These are phyloP conservation scores for Amanita phalloides DNA, from an alignment of 768 basidiomycete species.

Conservation along the genomic window DNA sequence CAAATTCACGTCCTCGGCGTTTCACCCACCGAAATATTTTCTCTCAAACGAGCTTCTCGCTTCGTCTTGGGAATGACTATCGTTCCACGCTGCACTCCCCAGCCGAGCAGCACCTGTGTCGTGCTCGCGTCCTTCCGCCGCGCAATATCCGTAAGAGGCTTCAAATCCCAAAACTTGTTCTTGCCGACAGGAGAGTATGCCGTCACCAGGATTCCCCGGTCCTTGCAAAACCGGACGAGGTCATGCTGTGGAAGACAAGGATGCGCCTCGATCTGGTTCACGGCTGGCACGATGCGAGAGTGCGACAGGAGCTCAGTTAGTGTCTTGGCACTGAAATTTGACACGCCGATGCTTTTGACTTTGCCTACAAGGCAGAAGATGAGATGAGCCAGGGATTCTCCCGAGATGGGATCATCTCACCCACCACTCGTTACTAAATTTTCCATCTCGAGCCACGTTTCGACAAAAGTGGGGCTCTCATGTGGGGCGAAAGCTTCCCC, in stretches of 20 bases:
- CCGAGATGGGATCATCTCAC: constrained; percentile 6
- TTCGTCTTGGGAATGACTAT: constrained; percentile 56
- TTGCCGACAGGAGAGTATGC: constrained; percentile 38
- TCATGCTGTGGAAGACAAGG: constrained; percentile 42
- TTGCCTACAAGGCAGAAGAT: constrained; percentile 18
- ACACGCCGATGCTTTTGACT: constrained; percentile 42
- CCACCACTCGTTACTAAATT: constrained; percentile 19
- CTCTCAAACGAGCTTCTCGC: constrained; percentile 30
- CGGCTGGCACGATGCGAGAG: constrained; percentile 35
- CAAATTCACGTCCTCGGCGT: constrained; percentile 10
- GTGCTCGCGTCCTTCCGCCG: constrained; percentile 20
- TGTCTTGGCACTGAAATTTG: constrained; percentile 44
- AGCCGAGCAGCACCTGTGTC: constrained; percentile 50
- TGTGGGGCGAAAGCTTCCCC: constrained; percentile 7
- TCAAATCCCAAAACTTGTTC: constrained; percentile 21
- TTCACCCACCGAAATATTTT: constrained; percentile 32
- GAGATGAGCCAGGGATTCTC: neutral
- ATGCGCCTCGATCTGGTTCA: constrained; percentile 50
- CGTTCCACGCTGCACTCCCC: constrained; percentile 54
- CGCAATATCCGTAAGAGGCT: constrained; percentile 21
- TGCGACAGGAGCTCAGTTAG: constrained; percentile 27
- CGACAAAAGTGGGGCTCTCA: constrained; percentile 15
- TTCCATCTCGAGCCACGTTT: constrained; percentile 17
- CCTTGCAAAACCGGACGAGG: constrained; percentile 29
- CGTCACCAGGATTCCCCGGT: constrained; percentile 30